Evolutionary conservation across 176 grass and related monocot species (phyloP).

Genomic region (sorghum (Sorghum bicolor)): DNA sequence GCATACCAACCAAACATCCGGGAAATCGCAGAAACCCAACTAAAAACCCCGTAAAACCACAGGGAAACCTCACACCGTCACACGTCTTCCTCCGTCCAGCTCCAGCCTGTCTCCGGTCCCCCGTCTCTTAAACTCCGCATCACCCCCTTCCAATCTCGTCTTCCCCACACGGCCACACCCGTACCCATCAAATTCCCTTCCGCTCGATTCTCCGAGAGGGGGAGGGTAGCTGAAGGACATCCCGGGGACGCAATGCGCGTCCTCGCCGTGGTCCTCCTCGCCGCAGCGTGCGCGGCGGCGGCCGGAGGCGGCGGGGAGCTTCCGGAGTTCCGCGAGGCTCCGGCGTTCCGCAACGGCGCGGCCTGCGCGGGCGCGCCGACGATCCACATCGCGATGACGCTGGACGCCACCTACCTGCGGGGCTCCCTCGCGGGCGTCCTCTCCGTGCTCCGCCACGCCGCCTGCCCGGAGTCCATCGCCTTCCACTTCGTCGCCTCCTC

Average conservation of each 20-base stretch:
- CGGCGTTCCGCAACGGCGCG: conserved; percentile 84
- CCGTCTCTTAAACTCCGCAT: conserved; percentile 29
- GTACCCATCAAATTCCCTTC: conserved; percentile 16
- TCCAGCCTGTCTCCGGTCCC: conserved; percentile 60
- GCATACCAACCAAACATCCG: neutral
- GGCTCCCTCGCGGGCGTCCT: conserved; percentile 90
- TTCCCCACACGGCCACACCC: neutral
- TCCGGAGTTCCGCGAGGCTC: conserved; percentile 79
- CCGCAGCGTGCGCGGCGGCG: neutral
- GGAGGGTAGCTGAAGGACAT: neutral
- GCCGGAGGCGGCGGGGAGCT: conserved; percentile 30
- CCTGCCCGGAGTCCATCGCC: conserved; percentile 87
- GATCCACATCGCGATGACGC: conserved; percentile 97
- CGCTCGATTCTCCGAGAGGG: neutral
- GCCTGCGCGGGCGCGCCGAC: conserved; percentile 49
- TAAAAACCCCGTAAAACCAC: conserved; percentile 33
- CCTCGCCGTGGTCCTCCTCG: conserved; percentile 30
- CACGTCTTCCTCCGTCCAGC: conserved; percentile 60
- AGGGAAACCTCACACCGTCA: conserved; percentile 12
- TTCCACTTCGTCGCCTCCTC: conserved; percentile 92
- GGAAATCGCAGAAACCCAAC: conserved; percentile 19
- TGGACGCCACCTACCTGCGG: conserved; percentile 88
- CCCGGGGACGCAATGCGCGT: conserved; percentile 39
- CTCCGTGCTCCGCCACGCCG: conserved; percentile 88
- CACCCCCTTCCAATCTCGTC: conserved; percentile 24